Conservation (phyloP, 208 protist genomes). For the Leptomonas seymouri region DNA sequence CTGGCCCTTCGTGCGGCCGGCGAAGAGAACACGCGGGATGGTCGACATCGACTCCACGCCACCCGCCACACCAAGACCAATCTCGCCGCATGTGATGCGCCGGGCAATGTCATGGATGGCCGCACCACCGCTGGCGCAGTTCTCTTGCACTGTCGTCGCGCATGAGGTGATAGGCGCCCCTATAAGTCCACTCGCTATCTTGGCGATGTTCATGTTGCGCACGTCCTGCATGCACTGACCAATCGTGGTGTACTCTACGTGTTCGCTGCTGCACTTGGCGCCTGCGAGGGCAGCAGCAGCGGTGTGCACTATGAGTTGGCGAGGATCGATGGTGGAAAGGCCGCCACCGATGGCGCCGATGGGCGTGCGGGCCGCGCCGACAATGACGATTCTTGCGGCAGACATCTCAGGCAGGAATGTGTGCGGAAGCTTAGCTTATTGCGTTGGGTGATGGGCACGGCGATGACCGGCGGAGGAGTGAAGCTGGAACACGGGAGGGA, state of each 20-base stretch:
- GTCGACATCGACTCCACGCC: slow-evolving; percentile 73
- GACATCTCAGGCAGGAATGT: too few species aligned
- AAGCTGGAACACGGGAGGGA: too few species aligned
- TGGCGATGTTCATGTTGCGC: slow-evolving; percentile 64
- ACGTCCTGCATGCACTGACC: slow-evolving; percentile 59
- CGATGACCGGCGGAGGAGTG: too few species aligned
- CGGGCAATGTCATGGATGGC: slow-evolving; percentile 67
- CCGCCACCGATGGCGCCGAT: slow-evolving; percentile 55
- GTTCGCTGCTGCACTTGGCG: slow-evolving; percentile 45
- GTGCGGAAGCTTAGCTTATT: too few species aligned
- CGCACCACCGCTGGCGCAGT: slow-evolving; percentile 63
- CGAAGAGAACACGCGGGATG: slow-evolving; percentile 56
- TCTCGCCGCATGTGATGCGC: slow-evolving; percentile 51
- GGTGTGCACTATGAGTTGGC: slow-evolving; percentile 38
- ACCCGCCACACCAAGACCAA: slow-evolving; percentile 57
- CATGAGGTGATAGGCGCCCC: slow-evolving; percentile 51
- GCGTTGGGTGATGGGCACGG: too few species aligned
- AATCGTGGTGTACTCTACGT: slow-evolving; percentile 61
- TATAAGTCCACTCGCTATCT: slow-evolving; percentile 38
- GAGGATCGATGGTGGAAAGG: slow-evolving; percentile 35
- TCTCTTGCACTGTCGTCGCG: slow-evolving; percentile 65
- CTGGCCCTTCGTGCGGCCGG: slow-evolving; percentile 46
- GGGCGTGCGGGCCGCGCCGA: slow-evolving; percentile 48
- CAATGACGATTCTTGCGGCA: slow-evolving; percentile 44
- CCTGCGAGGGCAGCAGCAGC: slow-evolving; percentile 38